These are phyloP conservation scores for Geranium brycei DNA, from an alignment of 345 rosid species.

Conservation along the genomic window DNA sequence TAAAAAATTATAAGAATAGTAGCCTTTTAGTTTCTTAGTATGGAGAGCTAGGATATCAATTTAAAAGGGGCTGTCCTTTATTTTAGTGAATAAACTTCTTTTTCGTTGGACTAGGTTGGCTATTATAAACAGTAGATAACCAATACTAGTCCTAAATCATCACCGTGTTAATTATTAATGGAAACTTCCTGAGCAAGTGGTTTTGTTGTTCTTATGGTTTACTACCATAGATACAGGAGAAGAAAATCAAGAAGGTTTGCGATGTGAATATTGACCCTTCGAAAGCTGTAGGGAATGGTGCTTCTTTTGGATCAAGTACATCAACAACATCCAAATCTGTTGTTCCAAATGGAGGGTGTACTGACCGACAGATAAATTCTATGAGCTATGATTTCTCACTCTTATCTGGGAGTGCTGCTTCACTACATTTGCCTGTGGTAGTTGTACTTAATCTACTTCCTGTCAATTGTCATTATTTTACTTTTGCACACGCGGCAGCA, in stretches of 20 bases:
- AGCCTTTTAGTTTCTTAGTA: not conserved
- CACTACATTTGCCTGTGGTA: slow-evolving; percentile 84
- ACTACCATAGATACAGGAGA: slow-evolving; percentile 65
- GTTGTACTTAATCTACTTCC: slow-evolving; percentile 31
- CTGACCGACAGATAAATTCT: slow-evolving; percentile 20
- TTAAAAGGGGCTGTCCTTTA: no score
- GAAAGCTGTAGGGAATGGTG: slow-evolving; percentile 33
- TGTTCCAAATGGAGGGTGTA: slow-evolving; percentile 47
- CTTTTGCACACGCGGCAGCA: not conserved
- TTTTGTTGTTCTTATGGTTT: slow-evolving; percentile 4
- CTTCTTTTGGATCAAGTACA: slow-evolving; percentile 30
- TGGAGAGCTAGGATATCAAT: not conserved
- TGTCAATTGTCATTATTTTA: slow-evolving; percentile 6
- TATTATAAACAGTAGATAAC: no score
- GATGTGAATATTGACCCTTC: slow-evolving; percentile 63
- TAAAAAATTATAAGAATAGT: no score
- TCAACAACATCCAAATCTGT: slow-evolving; percentile 22
- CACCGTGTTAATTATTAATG: not conserved
- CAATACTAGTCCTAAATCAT: not conserved
- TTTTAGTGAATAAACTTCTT: no score
- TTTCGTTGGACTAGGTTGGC: no score
- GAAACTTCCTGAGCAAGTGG: not conserved
- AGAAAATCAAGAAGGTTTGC: slow-evolving; percentile 75
- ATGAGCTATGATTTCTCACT: slow-evolving; percentile 37
- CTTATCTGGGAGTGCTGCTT: slow-evolving; percentile 53